phyloP scores from a whole-genome alignment of 2,329 filamentous ascomycete genomes.

The Botryotinia globosa region DNA sequence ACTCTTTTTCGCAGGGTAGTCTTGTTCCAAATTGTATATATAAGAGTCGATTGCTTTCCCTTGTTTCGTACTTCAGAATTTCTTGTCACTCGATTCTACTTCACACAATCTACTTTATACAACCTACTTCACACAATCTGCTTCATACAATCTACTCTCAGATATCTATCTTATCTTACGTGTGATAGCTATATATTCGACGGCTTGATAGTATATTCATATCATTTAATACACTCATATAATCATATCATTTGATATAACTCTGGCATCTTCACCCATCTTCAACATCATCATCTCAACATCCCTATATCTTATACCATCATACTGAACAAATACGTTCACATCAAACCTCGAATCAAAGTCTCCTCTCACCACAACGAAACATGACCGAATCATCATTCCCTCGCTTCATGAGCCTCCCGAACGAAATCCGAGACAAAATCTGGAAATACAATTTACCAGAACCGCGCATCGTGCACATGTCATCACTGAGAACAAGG shows the following conservation, averaged over 20 bases:
- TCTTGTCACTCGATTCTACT: neutral
- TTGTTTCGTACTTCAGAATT: neutral
- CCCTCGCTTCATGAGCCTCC: accelerated
- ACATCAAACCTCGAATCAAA: neutral
- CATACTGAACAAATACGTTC: neutral
- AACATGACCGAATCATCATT: neutral
- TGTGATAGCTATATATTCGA: neutral
- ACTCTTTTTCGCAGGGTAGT: neutral
- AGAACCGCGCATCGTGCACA: neutral
- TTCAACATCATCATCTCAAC: neutral
- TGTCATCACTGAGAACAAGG: neutral
- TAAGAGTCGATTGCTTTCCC: neutral
- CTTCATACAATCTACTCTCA: neutral
- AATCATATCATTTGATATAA: too few species aligned
- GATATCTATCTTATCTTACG: neutral
- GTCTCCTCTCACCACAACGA: neutral
- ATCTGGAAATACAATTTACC: neutral
- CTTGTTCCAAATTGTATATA: neutral
- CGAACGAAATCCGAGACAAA: neutral
- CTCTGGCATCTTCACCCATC: neutral
- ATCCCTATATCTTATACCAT: neutral
- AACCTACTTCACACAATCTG: too few species aligned
- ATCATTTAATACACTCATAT: neutral
- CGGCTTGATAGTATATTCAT: neutral
- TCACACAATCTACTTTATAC: neutral